Conservation (phyloP, 495 filamentous ascomycete species). For the Penicillium atrosanguineum region DNA sequence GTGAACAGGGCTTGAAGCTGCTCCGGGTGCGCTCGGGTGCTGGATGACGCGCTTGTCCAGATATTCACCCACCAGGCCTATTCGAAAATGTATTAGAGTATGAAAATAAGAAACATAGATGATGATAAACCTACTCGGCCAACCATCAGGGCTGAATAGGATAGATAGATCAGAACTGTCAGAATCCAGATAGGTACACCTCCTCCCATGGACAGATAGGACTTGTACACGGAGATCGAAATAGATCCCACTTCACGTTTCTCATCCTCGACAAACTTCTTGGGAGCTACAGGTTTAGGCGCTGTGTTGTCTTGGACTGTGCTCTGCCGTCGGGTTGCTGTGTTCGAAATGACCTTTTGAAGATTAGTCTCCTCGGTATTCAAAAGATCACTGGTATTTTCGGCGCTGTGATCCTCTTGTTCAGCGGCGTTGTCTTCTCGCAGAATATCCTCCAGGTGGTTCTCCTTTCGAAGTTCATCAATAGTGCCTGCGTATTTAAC, state of each 20-base stretch:
- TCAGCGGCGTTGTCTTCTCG: conserved; percentile 17
- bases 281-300: conserved; percentile 48
- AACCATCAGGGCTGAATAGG: conserved; percentile 31
- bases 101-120: neutral
- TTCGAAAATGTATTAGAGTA: conserved; percentile 9
- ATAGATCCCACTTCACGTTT: conserved; percentile 64
- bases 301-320: conserved; percentile 34
- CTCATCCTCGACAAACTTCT: conserved; percentile 75
- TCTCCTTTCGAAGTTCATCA: conserved; percentile 19
- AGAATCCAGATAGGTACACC: conserved; percentile 22
- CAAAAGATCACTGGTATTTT: conserved; percentile 1
- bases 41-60: conserved; percentile 52
- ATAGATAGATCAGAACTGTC: conserved; percentile 12
- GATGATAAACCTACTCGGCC: conserved; percentile 22
- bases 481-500: conserved; percentile 30
- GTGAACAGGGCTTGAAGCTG: conserved; percentile 16
- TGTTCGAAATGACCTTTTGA: conserved; percentile 29
- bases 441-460: conserved; percentile 27
- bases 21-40: conserved; percentile 22
- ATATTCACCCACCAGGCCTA: conserved; percentile 68
- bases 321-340: conserved; percentile 27
- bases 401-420: conserved; percentile 3
- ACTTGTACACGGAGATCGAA: conserved; percentile 57
- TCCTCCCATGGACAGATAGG: conserved; percentile 69
- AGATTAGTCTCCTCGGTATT: conserved; percentile 17